Evolutionary conservation across 768 basidiomycete genomes (phyloP), one percentile per base, ranked within the genome.

Genomic region (Nidula microcarpa): DNA sequence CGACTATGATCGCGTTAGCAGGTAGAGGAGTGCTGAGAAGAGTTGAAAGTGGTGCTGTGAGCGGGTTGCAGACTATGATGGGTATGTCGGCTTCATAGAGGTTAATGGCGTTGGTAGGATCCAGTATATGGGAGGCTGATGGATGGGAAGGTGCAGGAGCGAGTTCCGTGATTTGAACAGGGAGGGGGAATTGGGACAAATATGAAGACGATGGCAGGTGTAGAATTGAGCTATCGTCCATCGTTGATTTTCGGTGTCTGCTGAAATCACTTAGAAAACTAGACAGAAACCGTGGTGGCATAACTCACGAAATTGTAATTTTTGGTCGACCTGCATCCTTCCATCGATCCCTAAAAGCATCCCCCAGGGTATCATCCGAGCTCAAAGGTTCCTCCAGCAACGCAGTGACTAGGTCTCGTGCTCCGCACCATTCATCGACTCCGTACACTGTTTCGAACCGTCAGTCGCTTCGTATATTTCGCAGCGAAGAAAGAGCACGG

Each of bases 311-410:
- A 39, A 80, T 76, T 7, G 67, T 69, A 17, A 79, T 60, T 41
- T 58, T 65, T 14, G 62, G 55, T 45, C 57, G 59, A 36, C 58
- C 51, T 36, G 51, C 49, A 17, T 62, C 55, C 41, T 67, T 63
- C 83, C 87, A 86, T 33, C 88, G 74, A 39, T 71, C 61, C 50
- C 72, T 74, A 18, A 88, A 60, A 6, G 62, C 60, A 33, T 71
- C 66, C 48, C 71, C 75, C 53, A 78, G 73, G 4, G 65, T 60
- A 23, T 71, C 54, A 56, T 82, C 78, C n/a, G 81, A 80, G 2
- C 75, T 72, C 57, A 92, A 78, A 11, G 89, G 89, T 51, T 91
- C 84, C 43, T 85, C 79, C 13, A 92, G 71, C 35, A 92, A 73
- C 6, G 88, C 87, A 4, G 83, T 82, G 16, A 91, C 79, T 4